Evolutionary conservation across 805 yeast species (phyloP), one percentile per base, ranked within the genome.

Genomic region (Naumovozyma baii): DNA sequence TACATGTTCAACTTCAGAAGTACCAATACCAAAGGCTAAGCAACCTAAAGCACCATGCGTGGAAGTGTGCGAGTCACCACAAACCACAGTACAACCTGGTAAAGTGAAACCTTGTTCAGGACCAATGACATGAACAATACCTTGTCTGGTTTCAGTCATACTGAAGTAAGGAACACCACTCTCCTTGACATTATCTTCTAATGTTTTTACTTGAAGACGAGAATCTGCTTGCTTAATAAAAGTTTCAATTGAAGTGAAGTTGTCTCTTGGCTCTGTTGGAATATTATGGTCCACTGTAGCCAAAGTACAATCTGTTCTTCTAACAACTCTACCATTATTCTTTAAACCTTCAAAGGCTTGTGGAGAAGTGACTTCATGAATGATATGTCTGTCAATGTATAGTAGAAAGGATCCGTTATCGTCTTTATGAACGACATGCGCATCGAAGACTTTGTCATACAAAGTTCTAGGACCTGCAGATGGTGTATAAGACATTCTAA

Each of bases 21-120:
- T 92, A 62, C 98, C 99, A 57, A 92, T 92, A 68, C 99, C 99
- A 55, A 92, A 92, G 10, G 98, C 98, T 42, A 92, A 73, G 8
- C 97, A 70, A 46, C 99, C 98, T 59, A 92, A 92, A 33, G 98
- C 98, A 55, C 99, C 98, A 60, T 92, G 98, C 1, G 99, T 92
- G 3, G 96, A 86, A 19, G 98, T 92, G 63, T 92, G 99, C 3
- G 96, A 87, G 63, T 92, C 99, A 64, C 99, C 99, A 68, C 98
- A 92, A 33, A 92, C 99, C 26, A 92, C 96, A 3, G 98, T 92
- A 38, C 97, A 87, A 54, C 98, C 98, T 29, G 98, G 98, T 39
- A 92, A 72, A 28, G 98, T 92, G 68, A 92, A 92, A 38, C 97
- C 98, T 67, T 92, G 97, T 63, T 92, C 98, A 30, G 98, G 99